Percentiles rank a stretch among this genome's conserved stretches.
Evolutionary conservation across 306 rosid species (phyloP).

Genomic region (Acmispon strigosus): DNA sequence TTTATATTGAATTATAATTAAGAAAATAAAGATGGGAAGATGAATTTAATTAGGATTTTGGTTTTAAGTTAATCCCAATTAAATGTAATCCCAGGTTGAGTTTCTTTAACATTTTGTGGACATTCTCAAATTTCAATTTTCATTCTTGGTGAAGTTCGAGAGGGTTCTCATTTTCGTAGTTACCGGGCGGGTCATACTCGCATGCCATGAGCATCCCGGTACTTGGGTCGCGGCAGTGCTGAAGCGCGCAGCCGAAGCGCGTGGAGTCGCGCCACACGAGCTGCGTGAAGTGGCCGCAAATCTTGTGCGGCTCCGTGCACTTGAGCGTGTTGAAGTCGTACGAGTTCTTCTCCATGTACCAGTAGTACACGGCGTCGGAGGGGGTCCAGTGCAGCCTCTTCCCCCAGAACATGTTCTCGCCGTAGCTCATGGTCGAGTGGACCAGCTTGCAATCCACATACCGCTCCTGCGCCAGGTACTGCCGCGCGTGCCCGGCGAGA

Average conservation of each 20-base stretch:
- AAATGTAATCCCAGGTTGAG: too few species aligned
- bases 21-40: too few species aligned
- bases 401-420: slow-evolving; percentile 70
- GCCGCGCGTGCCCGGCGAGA: slow-evolving; percentile 30
- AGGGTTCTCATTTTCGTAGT: slow-evolving; percentile 39
- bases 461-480: slow-evolving; percentile 20
- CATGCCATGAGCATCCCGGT: slow-evolving; percentile 32
- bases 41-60: too few species aligned
- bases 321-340: slow-evolving; percentile 10
- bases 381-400: slow-evolving; percentile 32
- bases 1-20: background rate
- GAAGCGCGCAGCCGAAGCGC: slow-evolving; percentile 44
- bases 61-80: too few species aligned
- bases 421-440: slow-evolving; percentile 35
- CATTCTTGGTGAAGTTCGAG: background rate
- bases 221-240: background rate
- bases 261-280: slow-evolving; percentile 45
- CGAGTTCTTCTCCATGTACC: slow-evolving; percentile 28
- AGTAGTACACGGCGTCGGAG: slow-evolving; percentile 32
- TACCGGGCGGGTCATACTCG: slow-evolving; percentile 68
- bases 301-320: background rate
- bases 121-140: too few species aligned
- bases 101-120: too few species aligned
- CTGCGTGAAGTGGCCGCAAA: slow-evolving; percentile 73
- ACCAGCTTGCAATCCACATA: slow-evolving; percentile 28